Evolutionary conservation across 2,329 filamentous ascomycete species (phyloP), one percentile per base, ranked within the genome.

Genomic region (Ophiosphaerella herpotricha): DNA sequence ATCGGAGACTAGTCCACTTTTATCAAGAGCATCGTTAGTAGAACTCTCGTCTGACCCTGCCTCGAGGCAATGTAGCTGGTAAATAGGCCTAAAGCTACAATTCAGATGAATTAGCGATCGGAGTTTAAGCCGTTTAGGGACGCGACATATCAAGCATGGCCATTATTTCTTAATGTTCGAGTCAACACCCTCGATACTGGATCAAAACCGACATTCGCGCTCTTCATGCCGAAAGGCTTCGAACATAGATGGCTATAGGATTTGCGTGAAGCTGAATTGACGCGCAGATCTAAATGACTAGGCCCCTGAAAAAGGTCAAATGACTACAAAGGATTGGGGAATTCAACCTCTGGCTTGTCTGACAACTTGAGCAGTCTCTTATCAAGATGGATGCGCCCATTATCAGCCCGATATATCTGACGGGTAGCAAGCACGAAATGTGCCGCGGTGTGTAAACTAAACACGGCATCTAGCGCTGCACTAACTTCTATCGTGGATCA

Each of bases 401-500:
- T 29, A 29, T 8, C 26, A 29, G 26, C 26, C 4, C 11, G 11
- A 11, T 6, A 29, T 3, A 5, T 7, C 26, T 4, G 26, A 29
- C 7, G 26, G 26, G 11, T 11, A 29, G 7, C 26, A 29, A 7
- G 7, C 11, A 29, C 26, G 26, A 11, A 8, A 29, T 29, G 92
- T 70, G 89, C 91, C 39, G 90, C 91, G 58, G 96, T 96, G 81
- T 88, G 89, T 76, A 96, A 93, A 80, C 86, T 90, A 54, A 87
- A 89, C 62, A 95, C 97, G 89, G 85, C 86, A 63, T 87, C 90
- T 50, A 92, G 91, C 65, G 91, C 90, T 52, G 84, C 91, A 46
- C 77, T 91, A 44, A 87, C 86, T 54, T 97, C 92, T 74, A 96
- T 97, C 74, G 90, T 97, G 85, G 93, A 97, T 70, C 89, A 85